Conservation (phyloP, 768 basidiomycete species). For the Boletus rufocinnamomeus region DNA sequence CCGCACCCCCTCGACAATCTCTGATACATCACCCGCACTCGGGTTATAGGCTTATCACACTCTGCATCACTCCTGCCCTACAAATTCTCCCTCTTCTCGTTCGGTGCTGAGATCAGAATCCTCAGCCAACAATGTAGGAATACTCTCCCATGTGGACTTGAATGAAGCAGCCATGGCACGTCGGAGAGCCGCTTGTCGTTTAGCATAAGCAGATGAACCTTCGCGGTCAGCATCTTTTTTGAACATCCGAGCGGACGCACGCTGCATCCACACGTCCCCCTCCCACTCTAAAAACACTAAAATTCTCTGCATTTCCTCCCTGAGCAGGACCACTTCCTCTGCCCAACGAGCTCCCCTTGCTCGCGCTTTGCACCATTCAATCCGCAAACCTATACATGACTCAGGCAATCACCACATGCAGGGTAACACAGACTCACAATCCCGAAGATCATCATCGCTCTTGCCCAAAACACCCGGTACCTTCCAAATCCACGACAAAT, state of each 20-base stretch:
- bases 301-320: constrained; percentile 1
- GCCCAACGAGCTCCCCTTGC: background rate
- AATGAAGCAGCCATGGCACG: background rate
- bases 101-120: no score
- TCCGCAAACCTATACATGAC: background rate
- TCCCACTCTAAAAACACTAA: constrained; percentile 1
- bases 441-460: background rate
- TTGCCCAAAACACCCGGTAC: background rate
- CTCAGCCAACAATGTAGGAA: no score
- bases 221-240: background rate
- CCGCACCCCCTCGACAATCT: no score
- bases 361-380: constrained; percentile 46
- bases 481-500: background rate
- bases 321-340: background rate
- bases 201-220: constrained; percentile 2
- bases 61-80: no score
- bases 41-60: no score
- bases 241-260: background rate
- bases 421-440: background rate
- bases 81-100: no score
- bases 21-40: no score
- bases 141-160: background rate
- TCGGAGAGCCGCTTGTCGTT: background rate
- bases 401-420: background rate
- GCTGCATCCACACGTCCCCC: background rate